These are phyloP conservation scores for Entomortierella parvispora DNA, from an alignment of 192 early-diverging fungal genomes.

Conservation along the genomic window DNA sequence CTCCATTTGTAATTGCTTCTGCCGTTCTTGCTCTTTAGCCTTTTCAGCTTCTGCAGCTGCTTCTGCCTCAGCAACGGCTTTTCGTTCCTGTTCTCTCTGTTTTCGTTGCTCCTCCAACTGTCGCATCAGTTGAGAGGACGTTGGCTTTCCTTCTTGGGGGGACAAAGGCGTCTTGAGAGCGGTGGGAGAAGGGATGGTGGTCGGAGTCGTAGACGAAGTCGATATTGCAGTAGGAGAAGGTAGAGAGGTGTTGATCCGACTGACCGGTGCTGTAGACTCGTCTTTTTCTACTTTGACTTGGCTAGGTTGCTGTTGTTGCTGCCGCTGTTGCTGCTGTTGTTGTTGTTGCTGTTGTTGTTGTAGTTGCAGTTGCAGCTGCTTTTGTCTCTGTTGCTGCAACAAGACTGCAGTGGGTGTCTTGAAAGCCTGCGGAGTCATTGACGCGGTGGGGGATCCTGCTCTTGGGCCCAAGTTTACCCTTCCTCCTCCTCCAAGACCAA, in stretches of 20 bases:
- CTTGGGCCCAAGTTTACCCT: too few relatives aligned
- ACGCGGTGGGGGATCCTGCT: background rate
- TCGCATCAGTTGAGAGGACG: slow-evolving; percentile 24
- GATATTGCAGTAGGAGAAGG: too few relatives aligned
- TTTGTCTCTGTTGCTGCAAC: slow-evolving; percentile 15
- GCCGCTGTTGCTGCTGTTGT: slow-evolving; percentile 7
- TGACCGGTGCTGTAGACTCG: background rate
- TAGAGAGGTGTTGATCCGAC: slow-evolving; percentile 5
- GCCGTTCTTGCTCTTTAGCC: slow-evolving; percentile 6
- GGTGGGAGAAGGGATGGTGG: background rate
- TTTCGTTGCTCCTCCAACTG: too few relatives aligned
- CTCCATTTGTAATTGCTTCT: slow-evolving; percentile 12
- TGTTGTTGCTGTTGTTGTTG: slow-evolving; percentile 15
- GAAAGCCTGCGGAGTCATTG: background rate
- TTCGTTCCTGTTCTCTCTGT: too few relatives aligned
- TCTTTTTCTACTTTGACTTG: too few relatives aligned
- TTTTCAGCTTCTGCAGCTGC: slow-evolving; percentile 18
- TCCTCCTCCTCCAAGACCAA: too few relatives aligned
- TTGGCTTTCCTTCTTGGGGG: slow-evolving; percentile 24
- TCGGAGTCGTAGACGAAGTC: too few relatives aligned
- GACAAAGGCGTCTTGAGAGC: slow-evolving; percentile 11
- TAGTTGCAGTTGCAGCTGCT: slow-evolving; percentile 10
- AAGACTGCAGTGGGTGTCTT: slow-evolving; percentile 19
- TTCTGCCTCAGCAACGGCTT: background rate
- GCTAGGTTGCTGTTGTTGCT: background rate